Evolutionary conservation across 805 yeast genomes (phyloP).

Genomic region (Hanseniaspora jakobsenii): DNA sequence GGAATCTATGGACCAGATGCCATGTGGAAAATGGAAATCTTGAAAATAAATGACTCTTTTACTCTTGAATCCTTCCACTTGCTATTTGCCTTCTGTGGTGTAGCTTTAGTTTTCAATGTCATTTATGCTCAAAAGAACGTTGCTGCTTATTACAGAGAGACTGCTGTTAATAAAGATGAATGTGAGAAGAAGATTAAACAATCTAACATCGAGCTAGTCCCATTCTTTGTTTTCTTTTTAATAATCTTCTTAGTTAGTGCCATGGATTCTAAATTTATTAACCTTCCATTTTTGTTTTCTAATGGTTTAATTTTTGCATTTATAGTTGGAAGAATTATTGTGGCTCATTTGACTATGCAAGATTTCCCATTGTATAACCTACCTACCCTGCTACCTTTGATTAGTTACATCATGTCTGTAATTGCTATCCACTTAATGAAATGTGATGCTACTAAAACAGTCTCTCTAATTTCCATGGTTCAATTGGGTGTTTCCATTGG

Average conservation of each 20-base stretch:
- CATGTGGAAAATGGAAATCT: conserved; percentile 38
- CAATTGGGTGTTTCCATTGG: conserved; percentile 60
- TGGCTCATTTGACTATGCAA: conserved; percentile 74
- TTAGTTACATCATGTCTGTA: conserved; percentile 31
- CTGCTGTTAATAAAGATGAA: conserved; percentile 25
- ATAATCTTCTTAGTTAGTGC: conserved; percentile 38
- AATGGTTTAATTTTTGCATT: conserved; percentile 71
- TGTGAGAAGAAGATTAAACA: conserved; percentile 19
- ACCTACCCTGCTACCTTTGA: conserved; percentile 54
- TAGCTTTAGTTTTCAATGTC: conserved; percentile 52
- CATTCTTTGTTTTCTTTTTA: conserved; percentile 48
- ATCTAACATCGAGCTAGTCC: conserved; percentile 48
- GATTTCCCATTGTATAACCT: conserved; percentile 61
- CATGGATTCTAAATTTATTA: conserved; percentile 38
- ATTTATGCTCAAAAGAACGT: conserved; percentile 56
- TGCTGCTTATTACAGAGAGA: conserved; percentile 33
- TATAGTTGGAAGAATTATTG: conserved; percentile 80
- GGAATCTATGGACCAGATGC: conserved; percentile 57
- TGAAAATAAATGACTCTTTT: conserved; percentile 29
- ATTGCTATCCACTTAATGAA: conserved; percentile 22
- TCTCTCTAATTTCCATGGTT: conserved; percentile 46
- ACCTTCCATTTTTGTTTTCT: conserved; percentile 51
- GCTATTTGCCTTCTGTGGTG: conserved; percentile 44
- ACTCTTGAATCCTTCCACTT: conserved; percentile 36
- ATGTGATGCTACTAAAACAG: conserved; percentile 32